phyloP scores from a whole-genome alignment of 2,329 filamentous ascomycete genomes.

The Metarhizium sp. region DNA sequence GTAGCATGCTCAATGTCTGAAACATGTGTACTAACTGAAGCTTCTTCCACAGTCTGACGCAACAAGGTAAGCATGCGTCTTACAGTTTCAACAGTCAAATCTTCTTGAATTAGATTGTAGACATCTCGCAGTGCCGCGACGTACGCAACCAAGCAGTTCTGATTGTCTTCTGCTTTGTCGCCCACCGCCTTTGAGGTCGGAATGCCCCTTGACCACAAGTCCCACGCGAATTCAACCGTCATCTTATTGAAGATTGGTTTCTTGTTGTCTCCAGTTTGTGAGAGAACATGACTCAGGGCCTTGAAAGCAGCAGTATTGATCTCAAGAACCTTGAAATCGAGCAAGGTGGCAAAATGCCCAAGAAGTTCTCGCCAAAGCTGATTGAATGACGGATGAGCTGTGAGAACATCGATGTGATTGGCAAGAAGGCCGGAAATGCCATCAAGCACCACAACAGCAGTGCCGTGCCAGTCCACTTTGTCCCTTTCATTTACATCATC shows the following conservation, averaged over 20 bases:
- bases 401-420: conserved; percentile 66
- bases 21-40: conserved; percentile 57
- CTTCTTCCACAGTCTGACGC: conserved; percentile 59
- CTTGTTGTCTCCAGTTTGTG: conserved; percentile 32
- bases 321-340: conserved; percentile 56
- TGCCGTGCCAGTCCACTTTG: conserved; percentile 59
- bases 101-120: conserved; percentile 61
- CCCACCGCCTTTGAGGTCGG: conserved; percentile 33
- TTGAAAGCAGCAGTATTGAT: conserved; percentile 64
- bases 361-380: conserved; percentile 69
- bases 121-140: conserved; percentile 66
- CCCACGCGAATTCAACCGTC: conserved; percentile 56
- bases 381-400: conserved; percentile 56
- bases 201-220: conserved; percentile 59
- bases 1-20: conserved; percentile 67
- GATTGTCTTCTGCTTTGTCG: conserved; percentile 51
- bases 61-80: conserved; percentile 63
- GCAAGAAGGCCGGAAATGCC: conserved; percentile 66
- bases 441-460: conserved; percentile 62
- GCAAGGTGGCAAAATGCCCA: conserved; percentile 53
- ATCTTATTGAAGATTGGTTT: conserved; percentile 35
- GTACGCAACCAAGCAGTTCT: conserved; percentile 80
- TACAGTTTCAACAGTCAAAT: conserved; percentile 53
- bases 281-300: conserved; percentile 55
- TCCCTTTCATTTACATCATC: conserved; percentile 30